Evolutionary conservation across 257 asterid genomes (phyloP), one percentile per base, ranked within the genome.

Genomic region (Nicotiana tabacum): DNA sequence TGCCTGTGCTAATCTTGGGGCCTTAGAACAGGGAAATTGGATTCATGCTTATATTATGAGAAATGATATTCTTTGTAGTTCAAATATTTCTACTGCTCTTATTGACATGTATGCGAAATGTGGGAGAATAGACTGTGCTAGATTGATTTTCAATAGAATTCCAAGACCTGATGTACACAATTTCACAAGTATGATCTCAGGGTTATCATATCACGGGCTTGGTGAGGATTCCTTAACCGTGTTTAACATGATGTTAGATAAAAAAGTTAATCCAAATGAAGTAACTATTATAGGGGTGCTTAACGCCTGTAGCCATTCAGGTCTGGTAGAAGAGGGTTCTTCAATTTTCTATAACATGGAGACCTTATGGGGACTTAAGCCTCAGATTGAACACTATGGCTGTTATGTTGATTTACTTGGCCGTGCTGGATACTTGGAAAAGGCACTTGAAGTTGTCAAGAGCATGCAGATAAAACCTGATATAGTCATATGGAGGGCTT

Each of bases 51-150:
- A 85, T 82, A 82, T 92, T 17, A 84, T 86, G 53, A 89, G 86
- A 57, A 84, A 82, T 58, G 13, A 33, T 39, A 82, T 87, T 81
- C 77, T 21, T 0, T 13, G 79, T 62, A 91, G 92, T 56, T 85
- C 94, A 2, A 93, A 90, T 76, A 81, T 92, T 9, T 66, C 2
- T 58, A 93, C 95, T 82, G 94, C 98, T 0, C 96, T 95, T 10
- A 85, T 93, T 32, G 93, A 95, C 83, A 92, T 93, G 98, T 91
- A 93, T 79, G 95, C 98, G 51, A 95, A 95, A 84, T 95, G 98
- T 85, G 98, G 98, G 51, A 88, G 83, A 61, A 91, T 92, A 81
- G 87, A 86, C 16, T 43, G 81, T 82, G 96, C 98, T 5, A 79
- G 78, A 83, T 68, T 74, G 35, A 84, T 90, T 37, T 95, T 93